Evolutionary conservation across 768 basidiomycete species (phyloP).

Genomic region (Phlebiopsis gigantea): DNA sequence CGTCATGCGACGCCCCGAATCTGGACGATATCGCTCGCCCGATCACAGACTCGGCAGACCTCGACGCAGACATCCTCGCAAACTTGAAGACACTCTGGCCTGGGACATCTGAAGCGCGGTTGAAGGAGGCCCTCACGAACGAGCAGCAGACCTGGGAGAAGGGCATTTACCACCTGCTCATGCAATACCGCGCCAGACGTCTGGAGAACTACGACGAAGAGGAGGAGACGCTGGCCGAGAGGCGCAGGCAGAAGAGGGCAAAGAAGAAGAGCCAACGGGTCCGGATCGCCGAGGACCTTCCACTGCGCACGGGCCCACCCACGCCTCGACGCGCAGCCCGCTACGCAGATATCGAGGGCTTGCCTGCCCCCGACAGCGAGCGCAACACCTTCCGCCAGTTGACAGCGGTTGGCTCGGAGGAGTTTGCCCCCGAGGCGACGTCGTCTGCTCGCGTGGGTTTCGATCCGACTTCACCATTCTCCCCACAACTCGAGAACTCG

Average conservation of each 20-base stretch:
- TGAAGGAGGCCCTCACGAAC: slow-evolving; percentile 62
- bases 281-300: slow-evolving; percentile 26
- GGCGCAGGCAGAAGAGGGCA: slow-evolving; percentile 27
- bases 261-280: slow-evolving; percentile 14
- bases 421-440: slow-evolving; percentile 8
- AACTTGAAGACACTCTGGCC: slow-evolving; percentile 94
- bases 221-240: slow-evolving; percentile 38
- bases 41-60: slow-evolving; percentile 52
- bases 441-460: neutral
- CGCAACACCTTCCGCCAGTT: slow-evolving; percentile 17
- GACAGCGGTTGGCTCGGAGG: slow-evolving; percentile 10
- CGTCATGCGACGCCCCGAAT: slow-evolving; percentile 43
- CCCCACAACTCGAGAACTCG: slow-evolving; percentile 39
- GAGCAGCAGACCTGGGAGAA: slow-evolving; percentile 87
- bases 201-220: slow-evolving; percentile 74
- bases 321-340: slow-evolving; percentile 56
- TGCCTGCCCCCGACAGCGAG: slow-evolving; percentile 15
- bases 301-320: slow-evolving; percentile 51
- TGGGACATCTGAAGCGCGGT: slow-evolving; percentile 66
- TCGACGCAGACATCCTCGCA: slow-evolving; percentile 86
- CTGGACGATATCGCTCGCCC: slow-evolving; percentile 68
- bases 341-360: slow-evolving; percentile 14
- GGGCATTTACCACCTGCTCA: slow-evolving; percentile 88
- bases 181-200: slow-evolving; percentile 73
- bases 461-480: slow-evolving; percentile 1